Evolutionary conservation across 2,329 filamentous ascomycete genomes (phyloP).

Genomic region (Zasmidium cellare): DNA sequence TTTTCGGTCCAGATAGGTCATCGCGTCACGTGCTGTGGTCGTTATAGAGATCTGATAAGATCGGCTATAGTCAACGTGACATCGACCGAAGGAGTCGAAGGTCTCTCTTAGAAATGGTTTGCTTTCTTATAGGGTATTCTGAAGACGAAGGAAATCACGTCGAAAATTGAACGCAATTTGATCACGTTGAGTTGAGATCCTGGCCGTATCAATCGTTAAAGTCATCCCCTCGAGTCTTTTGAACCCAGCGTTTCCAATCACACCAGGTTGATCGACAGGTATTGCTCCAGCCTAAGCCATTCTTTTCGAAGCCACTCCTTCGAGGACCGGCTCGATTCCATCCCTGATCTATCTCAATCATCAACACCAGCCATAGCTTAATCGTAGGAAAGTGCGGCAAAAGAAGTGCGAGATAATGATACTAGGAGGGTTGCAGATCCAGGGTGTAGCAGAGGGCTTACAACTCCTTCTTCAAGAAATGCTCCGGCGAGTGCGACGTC

Average conservation of each 20-base stretch:
- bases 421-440: not conserved
- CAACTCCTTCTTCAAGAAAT: constrained; percentile 66
- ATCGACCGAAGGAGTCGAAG: too few species aligned
- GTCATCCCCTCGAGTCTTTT: too few species aligned
- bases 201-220: not conserved
- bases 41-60: too few species aligned
- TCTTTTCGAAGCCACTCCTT: not conserved
- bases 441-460: too few species aligned
- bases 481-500: constrained; percentile 91
- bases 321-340: not conserved
- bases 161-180: too few species aligned
- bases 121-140: too few species aligned
- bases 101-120: too few species aligned
- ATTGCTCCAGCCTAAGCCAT: not conserved
- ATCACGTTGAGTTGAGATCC: too few species aligned
- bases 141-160: too few species aligned
- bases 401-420: not conserved
- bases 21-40: not conserved
- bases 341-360: not conserved
- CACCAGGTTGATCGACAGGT: not conserved
- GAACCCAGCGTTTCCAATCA: not conserved
- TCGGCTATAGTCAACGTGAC: too few species aligned
- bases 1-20: not conserved
- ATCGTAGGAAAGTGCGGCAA: not conserved
- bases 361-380: not conserved